Evolutionary conservation across 495 filamentous ascomycete genomes (phyloP).

Genomic region (Filosporella fistucella): DNA sequence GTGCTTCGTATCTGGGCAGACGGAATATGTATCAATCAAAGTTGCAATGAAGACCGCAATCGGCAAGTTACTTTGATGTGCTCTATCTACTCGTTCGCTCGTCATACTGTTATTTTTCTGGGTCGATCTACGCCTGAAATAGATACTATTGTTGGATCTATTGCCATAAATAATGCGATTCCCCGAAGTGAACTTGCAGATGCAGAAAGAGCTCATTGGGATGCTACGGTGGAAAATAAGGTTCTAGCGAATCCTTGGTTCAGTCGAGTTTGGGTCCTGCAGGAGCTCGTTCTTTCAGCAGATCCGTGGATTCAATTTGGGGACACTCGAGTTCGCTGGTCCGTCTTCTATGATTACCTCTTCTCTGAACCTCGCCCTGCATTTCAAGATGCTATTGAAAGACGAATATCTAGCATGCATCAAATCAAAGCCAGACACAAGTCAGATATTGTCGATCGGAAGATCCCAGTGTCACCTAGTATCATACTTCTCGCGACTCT

Average conservation of each 20-base stretch:
- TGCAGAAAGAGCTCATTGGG: not conserved
- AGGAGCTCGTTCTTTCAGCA: conserved; percentile 24
- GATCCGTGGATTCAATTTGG: conserved; percentile 25
- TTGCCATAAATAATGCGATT: not conserved
- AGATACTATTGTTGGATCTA: not conserved
- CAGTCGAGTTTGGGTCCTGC: conserved; percentile 23
- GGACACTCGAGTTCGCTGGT: conserved; percentile 13
- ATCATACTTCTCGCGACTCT: not conserved
- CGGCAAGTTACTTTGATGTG: conserved; percentile 11
- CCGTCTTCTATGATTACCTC: not conserved
- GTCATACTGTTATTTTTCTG: conserved; percentile 12
- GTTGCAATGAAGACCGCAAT: conserved; percentile 10
- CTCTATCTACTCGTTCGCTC: conserved; percentile 7
- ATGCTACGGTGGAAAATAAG: not conserved
- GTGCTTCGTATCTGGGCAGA: conserved; percentile 12
- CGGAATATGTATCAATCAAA: conserved; percentile 17
- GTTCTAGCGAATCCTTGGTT: conserved; percentile 19
- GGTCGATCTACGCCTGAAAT: not conserved
- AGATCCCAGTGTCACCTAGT: not conserved
- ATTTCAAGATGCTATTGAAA: not conserved
- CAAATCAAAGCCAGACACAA: not conserved
- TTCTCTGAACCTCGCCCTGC: not conserved
- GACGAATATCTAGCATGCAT: not conserved
- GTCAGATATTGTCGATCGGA: not conserved
- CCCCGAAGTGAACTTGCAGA: not conserved